Base-by-base conservation (phyloP, 371 early-diverging fungal genomes). In the Mucor lusitanicus region DNA sequence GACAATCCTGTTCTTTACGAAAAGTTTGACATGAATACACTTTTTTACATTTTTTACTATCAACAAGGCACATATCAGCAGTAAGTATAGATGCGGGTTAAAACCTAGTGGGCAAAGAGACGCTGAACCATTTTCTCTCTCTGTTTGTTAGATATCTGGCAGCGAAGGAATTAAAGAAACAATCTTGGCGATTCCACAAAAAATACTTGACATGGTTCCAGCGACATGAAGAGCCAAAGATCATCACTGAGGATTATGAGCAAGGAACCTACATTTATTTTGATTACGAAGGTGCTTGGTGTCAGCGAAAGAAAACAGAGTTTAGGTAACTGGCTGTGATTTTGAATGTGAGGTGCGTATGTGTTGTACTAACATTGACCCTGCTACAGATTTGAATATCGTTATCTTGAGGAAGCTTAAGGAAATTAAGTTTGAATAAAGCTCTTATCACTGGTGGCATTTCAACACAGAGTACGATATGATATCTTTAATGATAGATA, bases 181-280 rank as follows among this genome's bases (percentile, higher is more conserved):
- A 97, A 73, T 94, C 94, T 17, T 99, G 99, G 99, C 88, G 99
- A 61, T 99, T 97, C 80, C 99, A 99, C 83, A 98, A 97, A 79
- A 97, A 98, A 82, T 99, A 98, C 70, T 81, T 90, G 68, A 98
- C 98, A 25, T 99, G 99, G 99, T 99, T 99, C 86, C 99, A 99
- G 75, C 91, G 99, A 23, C 95, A 95, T 71, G 97, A 98, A 71
- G 99, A 99, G 79, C 99, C 99, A 23, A 93, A 91, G 72, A 86
- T 90, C 21, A 97, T 99, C 62, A 99, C 97, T 17, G 97, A 98
- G 60, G 97, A 98, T 74, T 99, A 95, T 85, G 99, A 99, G 78
- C 93, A 95, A 78, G 99, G 99, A 19, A 96, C 98, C 8, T 99
- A 98, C 75, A 88, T 99, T 54, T 99, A 98, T 82, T 99, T 99